Conservation (phyloP, 2,329 filamentous ascomycete genomes). For the Cordyceps pruinosa region DNA sequence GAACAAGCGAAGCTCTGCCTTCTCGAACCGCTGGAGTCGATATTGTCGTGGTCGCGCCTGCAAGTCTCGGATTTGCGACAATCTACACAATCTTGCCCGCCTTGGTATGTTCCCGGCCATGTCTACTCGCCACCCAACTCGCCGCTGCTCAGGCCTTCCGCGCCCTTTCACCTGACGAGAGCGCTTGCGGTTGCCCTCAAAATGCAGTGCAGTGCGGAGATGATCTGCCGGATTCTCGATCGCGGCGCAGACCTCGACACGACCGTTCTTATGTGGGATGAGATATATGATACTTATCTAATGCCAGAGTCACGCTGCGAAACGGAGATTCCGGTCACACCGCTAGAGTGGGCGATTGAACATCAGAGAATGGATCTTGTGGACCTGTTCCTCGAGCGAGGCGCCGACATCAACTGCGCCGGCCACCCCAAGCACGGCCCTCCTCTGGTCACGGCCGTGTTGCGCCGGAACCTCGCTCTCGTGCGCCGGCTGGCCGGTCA, state of each 20-base stretch:
- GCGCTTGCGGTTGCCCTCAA: conserved; percentile 2
- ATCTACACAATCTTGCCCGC: background rate
- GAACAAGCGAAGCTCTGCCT: background rate
- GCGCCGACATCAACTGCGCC: background rate
- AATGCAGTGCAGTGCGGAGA: background rate
- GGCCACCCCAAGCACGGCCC: background rate
- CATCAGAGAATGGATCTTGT: background rate
- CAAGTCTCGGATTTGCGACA: background rate
- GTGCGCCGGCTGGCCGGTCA: background rate
- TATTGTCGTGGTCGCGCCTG: background rate
- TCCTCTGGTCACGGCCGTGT: conserved; percentile 1
- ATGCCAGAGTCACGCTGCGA: background rate
- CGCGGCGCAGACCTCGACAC: background rate
- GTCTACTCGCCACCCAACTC: background rate
- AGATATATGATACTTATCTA: background rate
- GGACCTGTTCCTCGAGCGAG: background rate
- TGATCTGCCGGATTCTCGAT: background rate
- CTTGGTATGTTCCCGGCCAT: background rate
- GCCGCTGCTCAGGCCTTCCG: background rate
- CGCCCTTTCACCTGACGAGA: background rate
- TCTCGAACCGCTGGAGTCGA: background rate
- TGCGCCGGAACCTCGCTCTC: background rate
- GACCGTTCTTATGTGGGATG: background rate
- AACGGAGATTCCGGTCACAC: background rate
- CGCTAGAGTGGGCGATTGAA: conserved; percentile 3